Conservation (phyloP, 805 yeast genomes). For the Yarrowia deformans region DNA sequence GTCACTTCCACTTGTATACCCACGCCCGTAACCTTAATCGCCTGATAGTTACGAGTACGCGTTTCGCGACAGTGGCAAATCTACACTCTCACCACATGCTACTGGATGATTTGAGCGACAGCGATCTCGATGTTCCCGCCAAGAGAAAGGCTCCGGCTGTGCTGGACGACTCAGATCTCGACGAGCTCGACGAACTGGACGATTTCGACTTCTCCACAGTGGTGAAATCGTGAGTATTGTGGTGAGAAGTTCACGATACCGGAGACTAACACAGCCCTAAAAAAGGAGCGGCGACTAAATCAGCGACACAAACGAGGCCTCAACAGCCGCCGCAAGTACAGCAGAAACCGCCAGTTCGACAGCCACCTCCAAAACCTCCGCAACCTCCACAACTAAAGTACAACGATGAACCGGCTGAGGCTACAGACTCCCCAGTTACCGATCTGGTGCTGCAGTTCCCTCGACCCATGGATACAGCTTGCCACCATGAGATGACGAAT, state of each 20-base stretch:
- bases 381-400: neutral
- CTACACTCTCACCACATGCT: neutral
- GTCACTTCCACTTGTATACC: too few species aligned
- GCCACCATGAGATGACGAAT: conserved; percentile 7
- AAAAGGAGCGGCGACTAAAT: neutral
- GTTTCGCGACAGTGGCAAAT: conserved; percentile 18
- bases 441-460: neutral
- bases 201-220: conserved; percentile 10
- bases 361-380: neutral
- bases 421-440: neutral
- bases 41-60: neutral
- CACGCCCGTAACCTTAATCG: neutral
- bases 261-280: neutral
- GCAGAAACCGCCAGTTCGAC: too few species aligned
- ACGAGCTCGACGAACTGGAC: conserved; percentile 25
- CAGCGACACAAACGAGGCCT: neutral
- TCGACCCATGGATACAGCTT: neutral
- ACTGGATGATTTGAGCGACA: conserved; percentile 18
- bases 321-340: too few species aligned
- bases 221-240: neutral
- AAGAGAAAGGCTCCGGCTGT: neutral
- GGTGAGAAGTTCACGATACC: too few species aligned
- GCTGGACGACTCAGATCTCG: conserved; percentile 27
- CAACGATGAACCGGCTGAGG: neutral
- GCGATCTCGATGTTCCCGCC: neutral